Percentiles rank a stretch among this genome's conserved stretches.
These are phyloP conservation scores for Cetradonia linearis DNA, from an alignment of 495 filamentous ascomycete genomes.

Conservation along the genomic window DNA sequence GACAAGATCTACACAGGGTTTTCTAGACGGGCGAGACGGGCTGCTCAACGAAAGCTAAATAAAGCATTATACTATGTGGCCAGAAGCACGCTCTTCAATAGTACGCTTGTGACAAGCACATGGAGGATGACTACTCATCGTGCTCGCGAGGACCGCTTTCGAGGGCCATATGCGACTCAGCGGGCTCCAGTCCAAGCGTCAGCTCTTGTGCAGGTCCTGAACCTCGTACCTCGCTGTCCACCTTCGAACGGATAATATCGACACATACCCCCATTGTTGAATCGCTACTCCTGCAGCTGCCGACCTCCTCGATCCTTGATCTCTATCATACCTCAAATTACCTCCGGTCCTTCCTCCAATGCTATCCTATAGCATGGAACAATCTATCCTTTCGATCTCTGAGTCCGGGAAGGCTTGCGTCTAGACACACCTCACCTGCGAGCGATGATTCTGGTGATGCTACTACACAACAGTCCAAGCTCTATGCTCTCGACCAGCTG, in stretches of 20 bases:
- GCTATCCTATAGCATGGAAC: conserved; percentile 53
- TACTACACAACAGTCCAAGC: conserved; percentile 41
- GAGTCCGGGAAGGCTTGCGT: conserved; percentile 35
- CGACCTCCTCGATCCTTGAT: conserved; percentile 45
- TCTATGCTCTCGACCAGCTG: conserved; percentile 47
- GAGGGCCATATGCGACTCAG: conserved; percentile 5
- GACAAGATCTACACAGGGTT: too few relatives aligned
- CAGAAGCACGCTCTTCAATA: neutral
- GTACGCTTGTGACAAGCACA: conserved; percentile 1
- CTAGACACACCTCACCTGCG: conserved; percentile 30
- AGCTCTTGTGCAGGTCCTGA: neutral
- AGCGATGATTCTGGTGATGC: conserved; percentile 32
- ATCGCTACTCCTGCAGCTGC: conserved; percentile 47
- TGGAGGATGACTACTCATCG: conserved; percentile 6
- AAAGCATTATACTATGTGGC: neutral
- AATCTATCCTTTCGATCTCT: conserved; percentile 48
- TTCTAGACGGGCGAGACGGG: too few relatives aligned
- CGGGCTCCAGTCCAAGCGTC: conserved; percentile 1
- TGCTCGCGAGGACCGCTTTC: conserved; percentile 11
- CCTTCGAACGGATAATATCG: conserved; percentile 32
- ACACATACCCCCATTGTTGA: conserved; percentile 48
- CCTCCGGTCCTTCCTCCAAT: conserved; percentile 44
- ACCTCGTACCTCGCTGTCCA: conserved; percentile 6
- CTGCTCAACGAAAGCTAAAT: neutral
- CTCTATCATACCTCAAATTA: conserved; percentile 48